These are phyloP conservation scores for Malus hybrid DNA, from an alignment of 331 rosid species.

Conservation along the genomic window DNA sequence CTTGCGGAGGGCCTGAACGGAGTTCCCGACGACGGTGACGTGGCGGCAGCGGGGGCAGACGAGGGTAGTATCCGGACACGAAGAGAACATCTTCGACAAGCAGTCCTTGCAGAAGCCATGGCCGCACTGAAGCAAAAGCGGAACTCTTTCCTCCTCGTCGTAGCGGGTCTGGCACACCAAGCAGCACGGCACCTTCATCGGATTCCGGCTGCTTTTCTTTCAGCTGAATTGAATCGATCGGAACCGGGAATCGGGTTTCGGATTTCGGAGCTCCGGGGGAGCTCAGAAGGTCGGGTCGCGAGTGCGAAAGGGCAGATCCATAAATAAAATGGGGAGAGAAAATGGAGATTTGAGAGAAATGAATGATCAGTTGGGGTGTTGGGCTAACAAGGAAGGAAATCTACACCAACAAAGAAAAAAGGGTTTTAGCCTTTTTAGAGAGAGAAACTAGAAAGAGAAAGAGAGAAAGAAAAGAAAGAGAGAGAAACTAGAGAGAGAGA, in stretches of 20 bases:
- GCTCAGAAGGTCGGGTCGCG: not conserved
- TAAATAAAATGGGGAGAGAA: not conserved
- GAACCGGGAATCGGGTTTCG: not conserved
- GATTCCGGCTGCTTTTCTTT: not conserved
- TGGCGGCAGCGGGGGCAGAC: constrained; percentile 86
- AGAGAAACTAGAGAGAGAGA: not conserved
- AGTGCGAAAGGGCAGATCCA: not conserved
- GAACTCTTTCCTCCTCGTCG: constrained; percentile 94
- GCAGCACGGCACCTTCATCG: constrained; percentile 92
- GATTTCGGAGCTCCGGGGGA: not conserved
- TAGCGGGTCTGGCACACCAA: constrained; percentile 94
- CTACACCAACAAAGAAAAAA: not conserved
- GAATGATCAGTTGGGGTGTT: not conserved
- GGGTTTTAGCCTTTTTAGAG: not conserved
- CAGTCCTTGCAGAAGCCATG: constrained; percentile 95
- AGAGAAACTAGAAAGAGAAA: not conserved
- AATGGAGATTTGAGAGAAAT: not conserved
- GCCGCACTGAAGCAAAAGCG: constrained; percentile 95
- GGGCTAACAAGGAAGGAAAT: not conserved
- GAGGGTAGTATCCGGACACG: constrained; percentile 58
- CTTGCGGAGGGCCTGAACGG: constrained; percentile 76
- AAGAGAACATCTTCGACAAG: constrained; percentile 71
- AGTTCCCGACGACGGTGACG: constrained; percentile 77
- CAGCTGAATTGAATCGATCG: not conserved
- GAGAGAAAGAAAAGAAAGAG: not conserved